Base-by-base conservation (phyloP, 495 filamentous ascomycete genomes). In the Darksidea phi region DNA sequence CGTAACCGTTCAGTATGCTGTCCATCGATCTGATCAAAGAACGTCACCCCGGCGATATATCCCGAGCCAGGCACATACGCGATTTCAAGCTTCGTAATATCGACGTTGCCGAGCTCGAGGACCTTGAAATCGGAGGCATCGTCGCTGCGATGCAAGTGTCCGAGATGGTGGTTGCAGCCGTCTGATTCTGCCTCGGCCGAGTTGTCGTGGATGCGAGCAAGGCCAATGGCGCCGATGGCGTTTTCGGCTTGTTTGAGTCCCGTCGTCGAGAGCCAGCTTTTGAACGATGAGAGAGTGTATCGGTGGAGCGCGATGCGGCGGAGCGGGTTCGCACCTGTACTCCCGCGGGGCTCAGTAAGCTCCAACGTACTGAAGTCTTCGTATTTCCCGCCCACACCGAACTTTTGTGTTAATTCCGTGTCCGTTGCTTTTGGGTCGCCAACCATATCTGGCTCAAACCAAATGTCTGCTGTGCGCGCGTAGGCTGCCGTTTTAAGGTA, bases 371-470 rank as follows among this genome's bases (percentile, higher is more conserved):
- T 57, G 48, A 70, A 70, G 41, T 59, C 56, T 48, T 58, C 52
- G 64, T 70, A 67, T 21, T 66, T 64, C 54, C 54, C 18, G 54
- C 23, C 48, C 0, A 43, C 32, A 54, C 64, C 64, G 32, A 63
- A 63, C 28, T 62, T 59, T 6, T 18, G 7, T 11, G 13, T 11
- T 1, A 63, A 34, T 28, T 67, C 63, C 6, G 47, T 21, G 38
- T 43, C 59, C 6, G 17, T 48, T 3, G 43, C 43, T 36, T 50
- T 60, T 1, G 57, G 50, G 51, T 67, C 64, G 20, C 64, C 64
- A 17, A 67, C 59, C 64, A 67, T 67, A 49, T 67, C 64, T 12
- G 51, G 59, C 50, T 63, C 59, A 37, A 63, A 67, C 64, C 64
- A 70, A 21, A 61, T 25, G 46, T 56, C 47, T 32, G 55, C 37